Evolutionary conservation across 75 land plant species (phyloP).

Genomic region (Adiantum capillusveneris): DNA sequence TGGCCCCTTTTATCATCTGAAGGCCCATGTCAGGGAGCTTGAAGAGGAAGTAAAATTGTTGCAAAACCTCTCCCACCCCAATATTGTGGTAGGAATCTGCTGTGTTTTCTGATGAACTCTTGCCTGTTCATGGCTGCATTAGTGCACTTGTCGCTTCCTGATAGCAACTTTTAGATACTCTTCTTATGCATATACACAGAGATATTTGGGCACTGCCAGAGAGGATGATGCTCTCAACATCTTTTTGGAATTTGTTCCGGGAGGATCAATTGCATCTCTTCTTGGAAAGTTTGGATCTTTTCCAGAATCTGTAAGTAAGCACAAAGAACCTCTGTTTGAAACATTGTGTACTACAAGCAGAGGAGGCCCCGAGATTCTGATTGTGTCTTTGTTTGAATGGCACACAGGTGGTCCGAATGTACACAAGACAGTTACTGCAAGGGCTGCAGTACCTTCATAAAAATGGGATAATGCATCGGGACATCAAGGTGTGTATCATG

Average conservation of each 20-base stretch:
- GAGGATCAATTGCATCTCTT: constrained; percentile 92
- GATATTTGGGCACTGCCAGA: constrained; percentile 92
- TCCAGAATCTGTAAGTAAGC: constrained; percentile 77
- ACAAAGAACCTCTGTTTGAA: no score
- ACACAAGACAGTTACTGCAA: constrained; percentile 86
- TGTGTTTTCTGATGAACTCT: no score
- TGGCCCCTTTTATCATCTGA: neutral
- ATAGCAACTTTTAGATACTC: no score
- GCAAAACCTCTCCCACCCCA: constrained; percentile 83
- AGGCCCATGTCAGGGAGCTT: constrained; percentile 87
- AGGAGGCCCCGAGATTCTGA: no score
- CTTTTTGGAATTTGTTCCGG: constrained; percentile 91
- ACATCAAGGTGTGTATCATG: constrained; percentile 85
- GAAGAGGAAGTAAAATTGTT: constrained; percentile 97
- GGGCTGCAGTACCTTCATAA: constrained; percentile 91
- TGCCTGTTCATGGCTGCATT: no score
- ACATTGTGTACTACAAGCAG: no score
- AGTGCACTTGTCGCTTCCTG: no score
- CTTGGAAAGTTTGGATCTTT: constrained; percentile 97
- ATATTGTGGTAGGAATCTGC: constrained; percentile 74
- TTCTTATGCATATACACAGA: no score
- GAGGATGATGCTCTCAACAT: constrained; percentile 92
- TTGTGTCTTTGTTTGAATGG: neutral
- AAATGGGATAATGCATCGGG: constrained; percentile 92
- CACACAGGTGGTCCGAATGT: constrained; percentile 77